These are phyloP conservation scores for Lanzia echinophila DNA, from an alignment of 2,329 filamentous ascomycete genomes.

Conservation along the genomic window DNA sequence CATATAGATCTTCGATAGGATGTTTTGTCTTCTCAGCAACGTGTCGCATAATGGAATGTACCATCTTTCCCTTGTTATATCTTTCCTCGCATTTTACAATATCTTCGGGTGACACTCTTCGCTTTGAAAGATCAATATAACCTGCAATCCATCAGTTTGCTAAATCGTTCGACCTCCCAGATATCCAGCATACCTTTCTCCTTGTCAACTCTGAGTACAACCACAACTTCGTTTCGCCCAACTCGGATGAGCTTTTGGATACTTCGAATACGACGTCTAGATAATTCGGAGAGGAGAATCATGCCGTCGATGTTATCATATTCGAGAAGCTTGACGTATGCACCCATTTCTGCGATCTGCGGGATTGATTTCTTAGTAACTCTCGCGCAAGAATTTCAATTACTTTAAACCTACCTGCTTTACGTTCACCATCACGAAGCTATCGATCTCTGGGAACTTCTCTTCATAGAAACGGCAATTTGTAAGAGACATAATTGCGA, in stretches of 20 bases:
- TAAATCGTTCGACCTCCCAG: neutral
- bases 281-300: conserved; percentile 97
- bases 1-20: conserved; percentile 91
- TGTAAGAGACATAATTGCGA: conserved; percentile 81
- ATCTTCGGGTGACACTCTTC: conserved; percentile 94
- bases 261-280: conserved; percentile 93
- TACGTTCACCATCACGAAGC: conserved; percentile 99
- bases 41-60: conserved; percentile 97
- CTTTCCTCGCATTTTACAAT: conserved; percentile 97
- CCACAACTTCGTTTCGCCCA: conserved; percentile 95
- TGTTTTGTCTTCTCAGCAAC: conserved; percentile 94
- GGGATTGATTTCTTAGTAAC: conserved; percentile 7
- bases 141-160: conserved; percentile 39
- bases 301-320: conserved; percentile 99
- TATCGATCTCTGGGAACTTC: conserved; percentile 97
- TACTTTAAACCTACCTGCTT: conserved; percentile 64
- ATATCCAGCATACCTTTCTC: conserved; percentile 67
- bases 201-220: conserved; percentile 97
- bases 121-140: conserved; percentile 98
- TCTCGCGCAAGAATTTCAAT: neutral
- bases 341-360: conserved; percentile 98
- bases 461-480: conserved; percentile 98
- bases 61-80: conserved; percentile 99
- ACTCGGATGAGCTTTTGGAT: conserved; percentile 99
- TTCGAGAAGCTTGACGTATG: conserved; percentile 98